Conservation (phyloP, 164 flowering plant species). For the Nymphaea thermarum region DNA sequence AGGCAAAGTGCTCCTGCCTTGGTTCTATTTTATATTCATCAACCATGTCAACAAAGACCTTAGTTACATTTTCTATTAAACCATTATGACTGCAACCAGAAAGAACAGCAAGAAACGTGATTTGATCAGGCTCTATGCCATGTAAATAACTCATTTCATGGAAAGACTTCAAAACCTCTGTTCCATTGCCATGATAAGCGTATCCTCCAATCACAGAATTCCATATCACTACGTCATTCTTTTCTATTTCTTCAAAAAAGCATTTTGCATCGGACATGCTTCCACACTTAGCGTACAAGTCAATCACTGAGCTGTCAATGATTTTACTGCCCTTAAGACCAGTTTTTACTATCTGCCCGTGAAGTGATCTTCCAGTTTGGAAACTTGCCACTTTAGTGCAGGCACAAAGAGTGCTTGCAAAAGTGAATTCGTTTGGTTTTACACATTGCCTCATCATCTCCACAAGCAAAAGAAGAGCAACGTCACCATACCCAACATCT, state of each 20-base stretch:
- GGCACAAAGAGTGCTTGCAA: conserved; percentile 7
- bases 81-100: conserved; percentile 15
- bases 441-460: conserved; percentile 9
- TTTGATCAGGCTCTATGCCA: conserved; percentile 8
- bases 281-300: conserved; percentile 13
- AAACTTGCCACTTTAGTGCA: conserved; percentile 6
- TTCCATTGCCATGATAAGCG: conserved; percentile 15
- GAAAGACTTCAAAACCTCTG: conserved; percentile 6
- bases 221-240: conserved; percentile 10
- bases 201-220: conserved; percentile 11
- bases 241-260: conserved; percentile 2
- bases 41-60: conserved; percentile 6
- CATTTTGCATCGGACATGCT: conserved; percentile 4
- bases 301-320: conserved; percentile 7
- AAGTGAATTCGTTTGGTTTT: conserved; percentile 11
- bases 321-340: conserved; percentile 6
- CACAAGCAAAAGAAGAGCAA: conserved; percentile 4
- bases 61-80: conserved; percentile 1
- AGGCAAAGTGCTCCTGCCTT: conserved; percentile 7
- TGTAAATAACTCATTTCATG: conserved; percentile 3
- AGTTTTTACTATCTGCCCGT: conserved; percentile 5
- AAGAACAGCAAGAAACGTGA: conserved; percentile 12
- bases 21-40: conserved; percentile 7
- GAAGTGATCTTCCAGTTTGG: conserved; percentile 9
- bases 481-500: conserved; percentile 3